Base-by-base conservation (phyloP, 2,329 filamentous ascomycete genomes). In the Aciculosporium take region DNA sequence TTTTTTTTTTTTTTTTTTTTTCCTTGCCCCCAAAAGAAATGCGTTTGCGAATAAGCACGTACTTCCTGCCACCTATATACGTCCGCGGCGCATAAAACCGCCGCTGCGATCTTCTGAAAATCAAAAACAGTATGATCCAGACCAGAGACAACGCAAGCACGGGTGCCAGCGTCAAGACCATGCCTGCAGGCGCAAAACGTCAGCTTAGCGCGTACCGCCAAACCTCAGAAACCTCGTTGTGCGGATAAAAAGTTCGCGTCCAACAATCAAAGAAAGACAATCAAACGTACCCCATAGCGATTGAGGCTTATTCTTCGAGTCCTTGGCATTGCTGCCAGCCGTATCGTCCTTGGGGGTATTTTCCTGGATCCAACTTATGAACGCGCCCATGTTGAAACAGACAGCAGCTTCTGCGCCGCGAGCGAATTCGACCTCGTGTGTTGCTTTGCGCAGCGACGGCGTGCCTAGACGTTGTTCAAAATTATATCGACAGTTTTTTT, bases 41-140 rank as follows among this genome's bases (percentile, higher is more conserved):
- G 25, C n/a, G 25, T 4, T 24, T 17, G 25, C 23, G n/a, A 15
- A 5, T 9, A 12, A 31, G 9, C 5, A 30, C 33, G 32, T 32
- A 74, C 71, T 68, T 60, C 34, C 68, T 63, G 8, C 70, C 71
- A 15, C 60, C 62, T 21, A 72, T 51, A 23, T 74, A 64, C 1
- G 68, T 65, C 47, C 74, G 63, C 5, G 74, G 72, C 6, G 71
- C 63, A 53, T 78, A 78, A 39, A 74, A 72, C 21, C 73, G 65
- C 18, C 62, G 57, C 31, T 66, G 63, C 23, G 62, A 68, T 37
- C 62, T 62, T 32, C 74, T 62, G 30, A 72, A 51, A 13, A 66
- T 36, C 39, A 75, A 49, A 53, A 77, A 78, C 42, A 74, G 56
- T 46, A 59, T 23, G n/a, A 76, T 42, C 48, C 71, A 75, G 27